phyloP scores from a whole-genome alignment of 257 asterid species.

The Avicennia marina region DNA sequence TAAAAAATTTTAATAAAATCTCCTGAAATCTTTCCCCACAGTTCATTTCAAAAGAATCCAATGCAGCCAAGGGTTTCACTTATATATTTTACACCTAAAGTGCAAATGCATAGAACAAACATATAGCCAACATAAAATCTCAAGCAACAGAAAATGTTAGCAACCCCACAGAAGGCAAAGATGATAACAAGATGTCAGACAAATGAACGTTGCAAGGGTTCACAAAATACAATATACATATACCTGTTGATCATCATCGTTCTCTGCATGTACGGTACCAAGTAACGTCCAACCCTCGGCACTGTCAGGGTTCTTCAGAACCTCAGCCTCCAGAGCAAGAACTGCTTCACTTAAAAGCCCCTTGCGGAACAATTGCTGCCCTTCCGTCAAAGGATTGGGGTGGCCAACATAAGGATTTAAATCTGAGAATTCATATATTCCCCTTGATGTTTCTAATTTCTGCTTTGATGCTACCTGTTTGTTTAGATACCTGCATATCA shows the following conservation, averaged over 20 bases:
- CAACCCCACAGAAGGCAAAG: conserved; percentile 2
- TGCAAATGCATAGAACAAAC: too few species aligned
- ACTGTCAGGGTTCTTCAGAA: conserved; percentile 88
- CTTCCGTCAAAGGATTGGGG: conserved; percentile 96
- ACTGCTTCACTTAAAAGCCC: conserved; percentile 99
- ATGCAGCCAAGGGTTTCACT: background rate
- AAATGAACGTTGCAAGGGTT: background rate
- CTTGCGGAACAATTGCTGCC: conserved; percentile 93
- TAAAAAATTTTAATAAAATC: too few species aligned
- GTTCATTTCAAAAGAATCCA: background rate
- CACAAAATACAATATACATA: background rate
- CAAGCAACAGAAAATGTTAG: conserved; percentile 3
- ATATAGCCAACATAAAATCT: too few species aligned
- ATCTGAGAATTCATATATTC: conserved; percentile 89
- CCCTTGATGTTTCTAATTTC: conserved; percentile 47
- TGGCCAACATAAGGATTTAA: conserved; percentile 97
- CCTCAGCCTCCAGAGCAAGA: conserved; percentile 99
- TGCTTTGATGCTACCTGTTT: conserved; percentile 40
- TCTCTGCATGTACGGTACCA: conserved; percentile 97
- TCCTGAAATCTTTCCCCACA: too few species aligned
- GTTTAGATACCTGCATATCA: conserved; percentile 40
- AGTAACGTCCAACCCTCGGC: conserved; percentile 99
- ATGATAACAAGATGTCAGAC: conserved; percentile 1
- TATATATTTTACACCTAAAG: too few species aligned
- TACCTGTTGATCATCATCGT: conserved; percentile 99